phyloP scores from a whole-genome alignment of 371 early-diverging fungal genomes.

The Mucor indicus region DNA sequence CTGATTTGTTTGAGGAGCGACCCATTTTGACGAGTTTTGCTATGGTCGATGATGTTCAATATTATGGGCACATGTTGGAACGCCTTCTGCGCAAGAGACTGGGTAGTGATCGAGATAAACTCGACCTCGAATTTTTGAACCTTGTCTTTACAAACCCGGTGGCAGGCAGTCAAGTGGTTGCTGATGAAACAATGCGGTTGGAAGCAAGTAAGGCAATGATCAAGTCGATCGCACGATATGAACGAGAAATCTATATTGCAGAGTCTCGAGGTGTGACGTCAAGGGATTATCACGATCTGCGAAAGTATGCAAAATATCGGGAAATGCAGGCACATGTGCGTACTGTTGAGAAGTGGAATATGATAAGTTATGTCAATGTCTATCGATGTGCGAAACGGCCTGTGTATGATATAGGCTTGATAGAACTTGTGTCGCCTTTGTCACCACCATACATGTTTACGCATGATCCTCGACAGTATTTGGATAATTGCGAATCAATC shows the following conservation, averaged over 20 bases:
- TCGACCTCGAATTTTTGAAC: conserved; percentile 48
- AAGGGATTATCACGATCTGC: conserved; percentile 33
- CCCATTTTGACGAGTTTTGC: conserved; percentile 80
- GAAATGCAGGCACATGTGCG: conserved; percentile 21
- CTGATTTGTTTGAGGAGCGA: conserved; percentile 90
- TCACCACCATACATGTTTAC: background rate
- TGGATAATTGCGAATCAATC: conserved; percentile 23
- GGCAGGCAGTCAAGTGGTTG: conserved; percentile 28
- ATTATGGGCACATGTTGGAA: conserved; percentile 41
- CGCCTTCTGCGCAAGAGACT: conserved; percentile 33
- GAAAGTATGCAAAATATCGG: conserved; percentile 34
- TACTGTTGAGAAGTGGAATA: conserved; percentile 29
- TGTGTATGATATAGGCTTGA: conserved; percentile 40
- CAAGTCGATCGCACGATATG: conserved; percentile 26
- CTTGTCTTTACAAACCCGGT: conserved; percentile 36
- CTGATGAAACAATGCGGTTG: conserved; percentile 30
- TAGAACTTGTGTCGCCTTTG: conserved; percentile 9
- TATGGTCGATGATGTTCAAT: conserved; percentile 53
- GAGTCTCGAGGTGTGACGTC: conserved; percentile 32
- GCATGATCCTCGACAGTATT: conserved; percentile 23
- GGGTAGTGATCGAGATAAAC: background rate
- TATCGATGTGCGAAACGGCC: conserved; percentile 38
- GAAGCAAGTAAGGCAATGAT: conserved; percentile 43
- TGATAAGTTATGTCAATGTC: conserved; percentile 34
- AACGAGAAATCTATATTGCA: conserved; percentile 14